Percentiles rank a stretch among this genome's conserved stretches.
Conservation (phyloP, 441 rosid species). For the Rhodomyrtus psidioides region DNA sequence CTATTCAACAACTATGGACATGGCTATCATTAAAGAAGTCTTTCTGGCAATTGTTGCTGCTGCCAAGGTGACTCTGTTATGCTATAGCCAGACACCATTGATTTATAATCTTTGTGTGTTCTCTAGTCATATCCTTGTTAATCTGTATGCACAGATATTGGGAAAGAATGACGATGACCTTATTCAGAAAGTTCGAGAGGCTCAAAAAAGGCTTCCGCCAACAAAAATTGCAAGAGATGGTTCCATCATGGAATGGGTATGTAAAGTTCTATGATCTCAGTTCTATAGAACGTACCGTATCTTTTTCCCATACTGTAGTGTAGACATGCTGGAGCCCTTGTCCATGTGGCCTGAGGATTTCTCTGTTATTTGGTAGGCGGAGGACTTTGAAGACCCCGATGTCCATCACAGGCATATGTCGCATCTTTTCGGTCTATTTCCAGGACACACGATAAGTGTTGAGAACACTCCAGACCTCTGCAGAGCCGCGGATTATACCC, state of each 20-base stretch:
- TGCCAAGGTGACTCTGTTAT: conserved; percentile 53
- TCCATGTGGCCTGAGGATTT: neutral
- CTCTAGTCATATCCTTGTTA: neutral
- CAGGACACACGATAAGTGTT: conserved; percentile 73
- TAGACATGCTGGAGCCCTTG: neutral
- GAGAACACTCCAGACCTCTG: conserved; percentile 67
- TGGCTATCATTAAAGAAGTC: conserved; percentile 72
- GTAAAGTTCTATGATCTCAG: neutral
- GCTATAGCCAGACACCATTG: neutral
- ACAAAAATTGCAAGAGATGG: conserved; percentile 68
- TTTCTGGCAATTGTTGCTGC: conserved; percentile 57
- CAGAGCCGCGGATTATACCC: conserved; percentile 65
- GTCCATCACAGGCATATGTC: conserved; percentile 87
- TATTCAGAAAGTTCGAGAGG: conserved; percentile 39
- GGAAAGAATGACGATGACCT: conserved; percentile 42
- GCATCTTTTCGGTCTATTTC: conserved; percentile 83
- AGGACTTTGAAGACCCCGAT: conserved; percentile 78
- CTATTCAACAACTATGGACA: conserved; percentile 95
- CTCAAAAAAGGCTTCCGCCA: conserved; percentile 61
- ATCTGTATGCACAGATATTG: conserved; percentile 42
- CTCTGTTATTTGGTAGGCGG: conserved; percentile 31
- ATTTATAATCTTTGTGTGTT: neutral
- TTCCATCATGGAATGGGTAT: conserved; percentile 91
- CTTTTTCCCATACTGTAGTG: neutral
- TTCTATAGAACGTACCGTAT: neutral